A percentile compares a stretch with the other conserved stretches of the same genome.
These are phyloP conservation scores for Alternaria arbusti DNA, from an alignment of 2,329 filamentous ascomycete species.

Conservation along the genomic window DNA sequence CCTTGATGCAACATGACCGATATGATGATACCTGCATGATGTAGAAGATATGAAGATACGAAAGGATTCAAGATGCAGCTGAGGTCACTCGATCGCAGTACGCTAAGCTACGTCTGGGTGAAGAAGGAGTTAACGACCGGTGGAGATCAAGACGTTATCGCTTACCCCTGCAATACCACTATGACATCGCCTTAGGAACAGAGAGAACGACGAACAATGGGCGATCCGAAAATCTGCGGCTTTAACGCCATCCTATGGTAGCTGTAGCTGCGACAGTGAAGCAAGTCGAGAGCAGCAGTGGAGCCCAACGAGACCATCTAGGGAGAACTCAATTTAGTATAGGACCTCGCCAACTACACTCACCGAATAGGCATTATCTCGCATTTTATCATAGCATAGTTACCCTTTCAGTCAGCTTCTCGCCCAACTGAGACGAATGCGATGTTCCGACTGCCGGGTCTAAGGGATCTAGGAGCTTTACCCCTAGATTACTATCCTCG, in stretches of 20 bases:
- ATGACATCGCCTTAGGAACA: not conserved
- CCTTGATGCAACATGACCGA: not conserved
- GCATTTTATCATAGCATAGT: too few species aligned
- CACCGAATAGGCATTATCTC: not conserved
- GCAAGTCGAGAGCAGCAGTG: not conserved
- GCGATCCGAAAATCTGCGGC: not conserved
- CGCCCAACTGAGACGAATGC: not conserved
- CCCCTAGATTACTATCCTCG: not conserved
- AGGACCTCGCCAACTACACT: not conserved
- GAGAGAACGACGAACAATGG: not conserved
- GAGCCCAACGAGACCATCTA: not conserved
- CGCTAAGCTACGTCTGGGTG: not conserved
- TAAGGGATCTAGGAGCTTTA: not conserved
- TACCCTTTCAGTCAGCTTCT: not conserved
- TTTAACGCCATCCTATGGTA: not conserved
- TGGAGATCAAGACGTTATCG: not conserved
- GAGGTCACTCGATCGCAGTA: not conserved
- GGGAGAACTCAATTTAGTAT: not conserved
- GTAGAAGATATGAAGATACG: not conserved
- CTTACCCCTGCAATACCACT: not conserved
- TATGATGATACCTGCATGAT: not conserved
- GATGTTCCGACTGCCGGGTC: not conserved
- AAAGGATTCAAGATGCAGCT: not conserved
- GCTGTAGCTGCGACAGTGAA: not conserved
- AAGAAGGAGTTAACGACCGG: not conserved